Conservation (phyloP, 2,329 filamentous ascomycete species). For the Incumbomyces delicatus region DNA sequence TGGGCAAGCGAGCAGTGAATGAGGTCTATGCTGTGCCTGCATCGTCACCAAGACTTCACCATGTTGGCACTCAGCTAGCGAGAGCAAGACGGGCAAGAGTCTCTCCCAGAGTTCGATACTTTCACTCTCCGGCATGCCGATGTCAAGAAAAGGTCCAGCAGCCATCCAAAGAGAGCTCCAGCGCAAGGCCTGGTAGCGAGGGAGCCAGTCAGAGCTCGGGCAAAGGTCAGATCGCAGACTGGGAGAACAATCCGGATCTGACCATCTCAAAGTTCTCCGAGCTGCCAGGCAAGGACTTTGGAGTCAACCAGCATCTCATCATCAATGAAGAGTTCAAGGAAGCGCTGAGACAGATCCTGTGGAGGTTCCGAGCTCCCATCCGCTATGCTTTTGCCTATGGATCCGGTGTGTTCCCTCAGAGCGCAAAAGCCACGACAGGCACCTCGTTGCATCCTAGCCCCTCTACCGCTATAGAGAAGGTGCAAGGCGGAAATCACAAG, state of each 20-base stretch:
- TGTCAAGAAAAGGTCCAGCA: neutral
- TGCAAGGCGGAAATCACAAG: slow-evolving; percentile 79
- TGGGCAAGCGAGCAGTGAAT: slow-evolving; percentile 19
- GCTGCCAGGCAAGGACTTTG: slow-evolving; percentile 70
- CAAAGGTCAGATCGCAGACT: slow-evolving; percentile 27
- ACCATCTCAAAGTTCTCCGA: slow-evolving; percentile 65
- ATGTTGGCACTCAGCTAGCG: neutral
- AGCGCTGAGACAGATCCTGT: slow-evolving; percentile 72
- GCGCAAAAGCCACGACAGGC: slow-evolving; percentile 34
- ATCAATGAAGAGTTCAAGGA: slow-evolving; percentile 96
- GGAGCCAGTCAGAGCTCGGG: neutral
- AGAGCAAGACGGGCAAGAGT: neutral
- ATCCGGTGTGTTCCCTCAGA: slow-evolving; percentile 88
- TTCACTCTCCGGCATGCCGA: neutral
- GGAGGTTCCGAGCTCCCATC: slow-evolving; percentile 86
- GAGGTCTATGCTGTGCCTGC: slow-evolving; percentile 18
- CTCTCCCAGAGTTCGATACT: neutral
- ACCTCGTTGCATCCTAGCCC: slow-evolving; percentile 67
- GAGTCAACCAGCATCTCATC: slow-evolving; percentile 90
- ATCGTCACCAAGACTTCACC: neutral
- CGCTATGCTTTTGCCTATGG: slow-evolving; percentile 96
- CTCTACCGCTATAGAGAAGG: slow-evolving; percentile 67
- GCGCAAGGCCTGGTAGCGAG: neutral
- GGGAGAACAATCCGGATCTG: slow-evolving; percentile 66
- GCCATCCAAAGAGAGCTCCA: neutral